phyloP scores from a whole-genome alignment of 2,329 filamentous ascomycete species.

The Fusarium citri region DNA sequence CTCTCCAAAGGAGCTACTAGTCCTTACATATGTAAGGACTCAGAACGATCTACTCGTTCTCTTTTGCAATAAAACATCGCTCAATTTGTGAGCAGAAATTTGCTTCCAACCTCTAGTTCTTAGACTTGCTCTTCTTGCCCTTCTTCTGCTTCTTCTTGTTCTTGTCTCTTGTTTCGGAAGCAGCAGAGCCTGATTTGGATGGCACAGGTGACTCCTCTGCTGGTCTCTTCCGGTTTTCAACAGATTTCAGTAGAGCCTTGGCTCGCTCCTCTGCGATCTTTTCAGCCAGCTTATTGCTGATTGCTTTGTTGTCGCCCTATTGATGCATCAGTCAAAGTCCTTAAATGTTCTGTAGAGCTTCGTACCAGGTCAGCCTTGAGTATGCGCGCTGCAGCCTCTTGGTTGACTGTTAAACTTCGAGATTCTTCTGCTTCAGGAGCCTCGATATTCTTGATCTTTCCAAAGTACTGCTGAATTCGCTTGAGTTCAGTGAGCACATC shows the following conservation, averaged over 20 bases:
- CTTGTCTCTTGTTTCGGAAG: slow-evolving; percentile 38
- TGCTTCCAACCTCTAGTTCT: slow-evolving; percentile 23
- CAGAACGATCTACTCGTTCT: background rate
- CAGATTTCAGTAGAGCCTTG: slow-evolving; percentile 61
- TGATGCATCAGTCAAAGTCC: slow-evolving; percentile 26
- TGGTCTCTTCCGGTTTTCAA: slow-evolving; percentile 59
- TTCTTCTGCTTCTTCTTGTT: slow-evolving; percentile 52
- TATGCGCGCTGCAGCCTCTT: slow-evolving; percentile 81
- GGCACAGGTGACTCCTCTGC: slow-evolving; percentile 50
- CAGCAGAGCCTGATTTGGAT: slow-evolving; percentile 33
- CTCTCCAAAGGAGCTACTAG: background rate
- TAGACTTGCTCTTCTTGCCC: slow-evolving; percentile 50
- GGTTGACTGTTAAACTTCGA: slow-evolving; percentile 71
- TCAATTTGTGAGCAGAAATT: background rate
- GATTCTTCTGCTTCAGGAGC: slow-evolving; percentile 60
- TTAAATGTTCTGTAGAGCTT: slow-evolving; percentile 2
- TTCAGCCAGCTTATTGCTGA: slow-evolving; percentile 65
- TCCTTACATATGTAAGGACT: background rate
- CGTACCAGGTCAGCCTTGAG: slow-evolving; percentile 83
- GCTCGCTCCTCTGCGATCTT: slow-evolving; percentile 68
- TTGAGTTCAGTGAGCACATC: slow-evolving; percentile 87
- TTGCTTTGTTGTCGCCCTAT: slow-evolving; percentile 62
- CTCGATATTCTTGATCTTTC: slow-evolving; percentile 86
- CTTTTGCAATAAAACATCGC: background rate
- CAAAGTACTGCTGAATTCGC: slow-evolving; percentile 90